These are phyloP conservation scores for Xylaria grammica DNA, from an alignment of 495 filamentous ascomycete genomes.

Conservation along the genomic window DNA sequence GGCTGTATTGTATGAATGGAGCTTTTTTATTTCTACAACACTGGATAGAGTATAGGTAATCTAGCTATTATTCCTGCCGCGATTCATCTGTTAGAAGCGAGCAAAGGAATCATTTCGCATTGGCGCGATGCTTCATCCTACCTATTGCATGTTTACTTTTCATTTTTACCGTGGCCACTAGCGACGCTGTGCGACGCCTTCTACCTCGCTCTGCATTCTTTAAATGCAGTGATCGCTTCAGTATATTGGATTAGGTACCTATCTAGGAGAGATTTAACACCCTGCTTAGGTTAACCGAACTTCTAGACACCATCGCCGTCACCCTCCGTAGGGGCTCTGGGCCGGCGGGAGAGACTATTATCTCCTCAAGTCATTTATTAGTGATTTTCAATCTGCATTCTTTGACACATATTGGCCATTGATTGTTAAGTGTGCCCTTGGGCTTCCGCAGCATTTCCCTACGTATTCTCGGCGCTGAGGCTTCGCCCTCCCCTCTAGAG, in stretches of 20 bases:
- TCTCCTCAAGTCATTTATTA: neutral
- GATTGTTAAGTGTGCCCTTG: constrained; percentile 17
- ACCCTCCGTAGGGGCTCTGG: constrained; percentile 5
- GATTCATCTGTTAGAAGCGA: too few relatives aligned
- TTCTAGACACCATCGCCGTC: constrained; percentile 44
- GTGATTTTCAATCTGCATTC: neutral
- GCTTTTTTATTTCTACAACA: too few relatives aligned
- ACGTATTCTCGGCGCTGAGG: constrained; percentile 7
- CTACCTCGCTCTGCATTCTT: constrained; percentile 8
- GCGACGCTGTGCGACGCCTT: neutral
- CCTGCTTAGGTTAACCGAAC: constrained; percentile 48
- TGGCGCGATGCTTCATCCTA: neutral
- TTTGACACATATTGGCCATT: constrained; percentile 13
- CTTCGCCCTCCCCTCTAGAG: neutral
- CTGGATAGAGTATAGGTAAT: too few relatives aligned
- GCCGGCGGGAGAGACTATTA: neutral
- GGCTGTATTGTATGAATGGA: too few relatives aligned
- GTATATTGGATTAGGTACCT: constrained; percentile 25
- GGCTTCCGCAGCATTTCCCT: constrained; percentile 17
- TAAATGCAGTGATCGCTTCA: constrained; percentile 32
- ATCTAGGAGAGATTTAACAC: constrained; percentile 54
- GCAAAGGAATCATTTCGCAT: too few relatives aligned
- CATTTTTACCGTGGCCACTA: neutral
- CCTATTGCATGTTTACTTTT: neutral
- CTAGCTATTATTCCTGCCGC: too few relatives aligned